These are phyloP conservation scores for Globisporangium recalcitrans DNA, from an alignment of 352 stramenopile genomes.

Conservation along the genomic window DNA sequence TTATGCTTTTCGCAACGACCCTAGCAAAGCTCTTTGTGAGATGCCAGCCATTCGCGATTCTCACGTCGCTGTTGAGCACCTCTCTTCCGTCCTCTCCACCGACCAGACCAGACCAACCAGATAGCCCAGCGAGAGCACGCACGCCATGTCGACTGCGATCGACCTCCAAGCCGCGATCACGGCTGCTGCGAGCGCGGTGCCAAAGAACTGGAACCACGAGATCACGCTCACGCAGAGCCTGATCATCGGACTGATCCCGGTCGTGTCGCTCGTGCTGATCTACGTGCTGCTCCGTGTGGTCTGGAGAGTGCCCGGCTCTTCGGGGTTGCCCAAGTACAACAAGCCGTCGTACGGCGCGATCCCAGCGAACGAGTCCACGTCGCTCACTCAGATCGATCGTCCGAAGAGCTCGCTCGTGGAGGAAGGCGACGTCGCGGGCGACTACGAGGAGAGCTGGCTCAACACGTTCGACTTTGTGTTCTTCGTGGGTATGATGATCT, in stretches of 20 bases:
- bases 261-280: constrained; percentile 43
- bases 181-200: background rate
- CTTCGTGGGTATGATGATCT: constrained; percentile 49
- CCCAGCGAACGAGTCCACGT: constrained; percentile 21
- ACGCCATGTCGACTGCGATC: background rate
- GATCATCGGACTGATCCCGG: constrained; percentile 36
- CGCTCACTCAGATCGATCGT: constrained; percentile 31
- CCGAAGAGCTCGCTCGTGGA: constrained; percentile 54
- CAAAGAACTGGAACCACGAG: constrained; percentile 28
- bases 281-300: constrained; percentile 64
- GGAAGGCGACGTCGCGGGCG: constrained; percentile 54
- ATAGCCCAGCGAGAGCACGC: background rate
- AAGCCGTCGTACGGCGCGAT: constrained; percentile 37
- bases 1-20: background rate
- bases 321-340: constrained; percentile 31
- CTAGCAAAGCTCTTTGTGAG: background rate
- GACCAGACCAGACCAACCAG: background rate
- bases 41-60: background rate
- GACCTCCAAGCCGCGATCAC: constrained; percentile 2
- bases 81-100: background rate
- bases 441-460: constrained; percentile 46
- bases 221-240: constrained; percentile 19
- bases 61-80: background rate
- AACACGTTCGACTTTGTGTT: constrained; percentile 63
- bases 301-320: constrained; percentile 43